phyloP scores from a whole-genome alignment of 1,284 basidiomycete genomes.

The Tilletiaria anomala region DNA sequence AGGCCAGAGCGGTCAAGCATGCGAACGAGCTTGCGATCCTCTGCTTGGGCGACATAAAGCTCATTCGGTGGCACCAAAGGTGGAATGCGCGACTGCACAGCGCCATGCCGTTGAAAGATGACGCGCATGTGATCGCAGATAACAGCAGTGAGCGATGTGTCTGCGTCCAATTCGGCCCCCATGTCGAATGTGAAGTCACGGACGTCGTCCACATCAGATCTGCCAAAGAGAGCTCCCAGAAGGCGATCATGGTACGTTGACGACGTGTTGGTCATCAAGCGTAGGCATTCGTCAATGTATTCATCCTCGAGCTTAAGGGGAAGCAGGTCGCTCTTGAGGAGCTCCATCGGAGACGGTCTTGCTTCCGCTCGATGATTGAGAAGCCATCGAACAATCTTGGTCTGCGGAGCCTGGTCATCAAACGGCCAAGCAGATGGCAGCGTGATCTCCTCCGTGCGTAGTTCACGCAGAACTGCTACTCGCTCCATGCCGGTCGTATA shows the following conservation, averaged over 20 bases:
- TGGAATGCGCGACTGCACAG: slow-evolving; percentile 69
- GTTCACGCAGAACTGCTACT: slow-evolving; percentile 61
- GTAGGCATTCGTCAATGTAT: slow-evolving; percentile 63
- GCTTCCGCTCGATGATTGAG: slow-evolving; percentile 69
- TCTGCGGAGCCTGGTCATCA: slow-evolving; percentile 46
- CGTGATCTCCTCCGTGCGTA: slow-evolving; percentile 56
- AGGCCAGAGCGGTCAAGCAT: slow-evolving; percentile 53
- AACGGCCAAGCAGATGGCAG: slow-evolving; percentile 61
- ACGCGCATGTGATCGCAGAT: slow-evolving; percentile 61
- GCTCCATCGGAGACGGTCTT: slow-evolving; percentile 67
- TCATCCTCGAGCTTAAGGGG: slow-evolving; percentile 66
- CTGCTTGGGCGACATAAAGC: slow-evolving; percentile 62
- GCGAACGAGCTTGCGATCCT: slow-evolving; percentile 65
- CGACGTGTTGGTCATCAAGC: slow-evolving; percentile 53
- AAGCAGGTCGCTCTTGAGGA: slow-evolving; percentile 64
- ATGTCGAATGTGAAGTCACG: slow-evolving; percentile 67
- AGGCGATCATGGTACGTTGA: slow-evolving; percentile 26
- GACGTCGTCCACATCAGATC: slow-evolving; percentile 47
- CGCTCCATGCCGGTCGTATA: slow-evolving; percentile 81
- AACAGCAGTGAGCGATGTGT: slow-evolving; percentile 58
- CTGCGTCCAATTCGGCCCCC: slow-evolving; percentile 53
- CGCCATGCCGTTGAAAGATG: slow-evolving; percentile 75
- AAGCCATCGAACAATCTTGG: slow-evolving; percentile 60
- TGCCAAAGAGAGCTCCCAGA: slow-evolving; percentile 17
- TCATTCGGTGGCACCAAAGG: slow-evolving; percentile 57